These are phyloP conservation scores for Epichloe glyceriae DNA, from an alignment of 2,329 filamentous ascomycete genomes.

Conservation along the genomic window DNA sequence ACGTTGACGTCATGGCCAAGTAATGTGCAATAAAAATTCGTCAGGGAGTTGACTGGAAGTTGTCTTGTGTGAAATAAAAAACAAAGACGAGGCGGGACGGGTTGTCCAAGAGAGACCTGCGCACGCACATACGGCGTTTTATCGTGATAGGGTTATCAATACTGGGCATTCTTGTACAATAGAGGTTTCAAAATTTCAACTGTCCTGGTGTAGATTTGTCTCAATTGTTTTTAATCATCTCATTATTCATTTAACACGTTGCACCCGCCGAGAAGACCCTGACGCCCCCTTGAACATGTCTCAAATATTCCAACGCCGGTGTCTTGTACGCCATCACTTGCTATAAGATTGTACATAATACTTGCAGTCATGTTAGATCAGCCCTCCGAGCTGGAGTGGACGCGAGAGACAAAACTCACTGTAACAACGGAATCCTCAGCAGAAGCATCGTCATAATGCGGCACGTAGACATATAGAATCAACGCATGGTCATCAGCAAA, in stretches of 20 bases:
- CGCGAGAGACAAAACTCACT: conserved; percentile 30
- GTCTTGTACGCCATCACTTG: background rate
- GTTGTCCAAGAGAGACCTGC: background rate
- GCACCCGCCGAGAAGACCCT: background rate
- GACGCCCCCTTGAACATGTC: background rate
- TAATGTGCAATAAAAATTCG: conserved; percentile 12
- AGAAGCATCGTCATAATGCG: conserved; percentile 51
- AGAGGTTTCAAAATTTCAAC: background rate
- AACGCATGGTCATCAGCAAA: conserved; percentile 70
- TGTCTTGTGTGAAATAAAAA: background rate
- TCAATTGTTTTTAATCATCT: background rate
- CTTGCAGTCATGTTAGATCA: conserved; percentile 16
- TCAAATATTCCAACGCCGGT: background rate
- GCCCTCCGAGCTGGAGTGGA: background rate
- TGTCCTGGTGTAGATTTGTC: background rate
- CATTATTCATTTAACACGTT: background rate
- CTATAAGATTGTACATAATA: conserved; percentile 33
- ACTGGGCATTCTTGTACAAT: conserved; percentile 4
- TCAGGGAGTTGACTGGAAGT: too few relatives aligned
- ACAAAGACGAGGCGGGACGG: background rate
- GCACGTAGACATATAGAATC: conserved; percentile 72
- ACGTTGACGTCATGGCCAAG: conserved; percentile 93
- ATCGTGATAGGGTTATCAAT: background rate
- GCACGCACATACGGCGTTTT: conserved; percentile 2
- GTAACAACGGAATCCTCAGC: conserved; percentile 65